These are phyloP conservation scores for Tetrahymena malaccensis DNA, from an alignment of 73 alveolate genomes.

Conservation along the genomic window DNA sequence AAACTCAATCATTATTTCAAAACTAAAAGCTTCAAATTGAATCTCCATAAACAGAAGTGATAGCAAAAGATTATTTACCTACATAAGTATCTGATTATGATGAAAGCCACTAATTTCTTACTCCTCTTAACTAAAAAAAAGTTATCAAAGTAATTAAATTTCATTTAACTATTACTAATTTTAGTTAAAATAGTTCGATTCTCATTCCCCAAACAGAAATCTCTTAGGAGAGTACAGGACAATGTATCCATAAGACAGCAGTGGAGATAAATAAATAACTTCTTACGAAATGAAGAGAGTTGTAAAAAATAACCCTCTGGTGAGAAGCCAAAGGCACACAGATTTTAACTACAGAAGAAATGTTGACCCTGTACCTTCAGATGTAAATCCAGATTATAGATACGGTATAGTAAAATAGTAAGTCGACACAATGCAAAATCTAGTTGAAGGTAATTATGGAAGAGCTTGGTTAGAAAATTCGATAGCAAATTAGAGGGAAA, in stretches of 20 bases:
- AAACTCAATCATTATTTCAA: background rate
- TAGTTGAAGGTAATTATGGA: background rate
- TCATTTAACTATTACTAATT: background rate
- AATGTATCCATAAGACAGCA: background rate
- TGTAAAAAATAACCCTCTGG: background rate
- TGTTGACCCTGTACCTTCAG: background rate
- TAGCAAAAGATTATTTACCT: background rate
- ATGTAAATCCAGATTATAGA: background rate
- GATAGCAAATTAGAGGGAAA: background rate
- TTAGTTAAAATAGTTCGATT: background rate
- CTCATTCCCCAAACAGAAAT: background rate
- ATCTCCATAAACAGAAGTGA: background rate
- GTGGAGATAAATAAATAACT: background rate
- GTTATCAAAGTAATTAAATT: background rate
- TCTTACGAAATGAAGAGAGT: background rate
- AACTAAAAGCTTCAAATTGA: background rate
- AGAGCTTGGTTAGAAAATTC: background rate
- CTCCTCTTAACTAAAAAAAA: background rate
- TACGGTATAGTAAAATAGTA: background rate
- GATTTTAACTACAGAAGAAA: background rate
- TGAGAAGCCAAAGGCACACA: background rate
- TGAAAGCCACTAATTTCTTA: background rate
- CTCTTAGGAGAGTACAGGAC: background rate
- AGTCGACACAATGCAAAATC: background rate
- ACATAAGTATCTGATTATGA: background rate